Evolutionary conservation across 2,329 filamentous ascomycete genomes (phyloP), one percentile per base, ranked within the genome.

Genomic region (Apiospora koreana): DNA sequence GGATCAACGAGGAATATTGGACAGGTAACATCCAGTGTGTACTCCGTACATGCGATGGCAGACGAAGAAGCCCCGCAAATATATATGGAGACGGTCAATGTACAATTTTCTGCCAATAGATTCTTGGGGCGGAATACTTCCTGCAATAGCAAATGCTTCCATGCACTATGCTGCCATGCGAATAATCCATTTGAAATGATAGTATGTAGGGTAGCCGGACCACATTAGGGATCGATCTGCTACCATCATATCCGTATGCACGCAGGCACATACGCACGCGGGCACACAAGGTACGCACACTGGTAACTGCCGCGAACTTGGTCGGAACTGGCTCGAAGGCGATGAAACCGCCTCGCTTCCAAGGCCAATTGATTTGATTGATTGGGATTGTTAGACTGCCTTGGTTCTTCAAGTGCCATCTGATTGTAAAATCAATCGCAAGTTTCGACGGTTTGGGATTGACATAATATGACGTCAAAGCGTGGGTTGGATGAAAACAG

Each of bases 71-170:
- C 54, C 38, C 54, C 54, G 54, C 54, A 62, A 62, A 62, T n/a
- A n/a, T n/a, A 62, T 62, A 28, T 62, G 31, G 54, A 62, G 54
- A 38, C 31, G 54, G 23, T 62, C 54, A 62, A 38, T 62, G 54
- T 62, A 62, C 54, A 18, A 3, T 58, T 18, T 21, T 23, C 45
- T 48, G 45, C 50, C 28, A 58, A 58, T 58, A 28, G 31, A 21
- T 58, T 58, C 21, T 4, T 58, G 50, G 50, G 50, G 50, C 50
- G 50, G 28, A 31, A 58, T 58, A 35, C 16, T 35, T 16, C 41
- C 41, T 43, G 41, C 41, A 43, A 18, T 43, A 43, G 41, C 14
- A 43, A 3, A 31, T 54, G 48, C 48, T 28, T 23, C 12, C 10
- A 3, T 25, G 46, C 9, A 25, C n/a, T 16, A 35, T 35, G 41